Conservation (phyloP, 768 basidiomycete genomes). For the Russula foetens region DNA sequence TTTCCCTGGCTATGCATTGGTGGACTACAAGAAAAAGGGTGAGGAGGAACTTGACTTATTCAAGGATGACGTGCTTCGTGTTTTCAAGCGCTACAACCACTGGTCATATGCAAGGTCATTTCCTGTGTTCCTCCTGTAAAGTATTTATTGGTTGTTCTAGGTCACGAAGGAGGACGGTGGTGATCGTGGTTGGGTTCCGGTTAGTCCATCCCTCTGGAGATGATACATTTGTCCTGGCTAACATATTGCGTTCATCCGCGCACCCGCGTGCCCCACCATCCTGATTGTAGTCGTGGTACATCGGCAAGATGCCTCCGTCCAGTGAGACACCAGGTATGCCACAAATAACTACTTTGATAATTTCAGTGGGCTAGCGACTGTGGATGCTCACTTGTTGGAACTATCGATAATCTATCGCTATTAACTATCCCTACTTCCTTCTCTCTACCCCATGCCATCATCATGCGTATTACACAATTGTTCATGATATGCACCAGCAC, state of each 20-base stretch:
- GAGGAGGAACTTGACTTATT: conserved; percentile 85
- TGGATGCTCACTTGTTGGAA: too few relatives aligned
- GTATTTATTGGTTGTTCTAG: conserved; percentile 31
- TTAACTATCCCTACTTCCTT: too few relatives aligned
- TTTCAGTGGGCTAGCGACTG: too few relatives aligned
- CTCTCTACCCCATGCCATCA: too few relatives aligned
- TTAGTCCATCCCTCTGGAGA: conserved; percentile 31
- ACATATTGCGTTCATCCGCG: not conserved
- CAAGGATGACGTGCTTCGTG: conserved; percentile 83
- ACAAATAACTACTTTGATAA: too few relatives aligned
- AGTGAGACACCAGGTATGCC: conserved; percentile 37
- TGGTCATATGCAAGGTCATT: conserved; percentile 75
- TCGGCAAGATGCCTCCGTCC: conserved; percentile 71
- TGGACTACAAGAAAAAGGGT: conserved; percentile 93
- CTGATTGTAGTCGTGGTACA: conserved; percentile 73
- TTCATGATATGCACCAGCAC: too few relatives aligned
- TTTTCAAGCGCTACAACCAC: conserved; percentile 97
- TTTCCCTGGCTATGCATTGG: conserved; percentile 91
- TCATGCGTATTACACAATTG: too few relatives aligned
- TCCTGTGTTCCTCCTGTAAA: conserved; percentile 3
- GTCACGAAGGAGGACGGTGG: conserved; percentile 91
- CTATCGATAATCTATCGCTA: too few relatives aligned
- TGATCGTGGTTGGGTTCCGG: conserved; percentile 94
- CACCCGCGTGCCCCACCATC: not conserved
- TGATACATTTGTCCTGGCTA: not conserved